Evolutionary conservation across 345 rosid genomes (phyloP).

Genomic region (Cardamine resedifolia): DNA sequence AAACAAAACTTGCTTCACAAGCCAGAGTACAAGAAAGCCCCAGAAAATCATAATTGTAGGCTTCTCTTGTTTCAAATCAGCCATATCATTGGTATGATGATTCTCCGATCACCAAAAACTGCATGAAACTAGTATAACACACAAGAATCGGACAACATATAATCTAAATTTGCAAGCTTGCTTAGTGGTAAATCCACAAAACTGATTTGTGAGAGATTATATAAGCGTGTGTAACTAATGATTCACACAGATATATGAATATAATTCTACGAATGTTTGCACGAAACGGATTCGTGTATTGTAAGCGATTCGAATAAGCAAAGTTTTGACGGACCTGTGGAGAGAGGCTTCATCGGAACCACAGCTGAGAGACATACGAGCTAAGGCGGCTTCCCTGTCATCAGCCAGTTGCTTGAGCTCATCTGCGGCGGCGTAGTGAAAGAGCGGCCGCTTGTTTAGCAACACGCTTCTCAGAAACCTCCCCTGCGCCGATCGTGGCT

Average conservation of each 20-base stretch:
- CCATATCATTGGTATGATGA: background rate
- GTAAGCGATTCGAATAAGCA: background rate
- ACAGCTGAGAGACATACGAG: constrained; percentile 61
- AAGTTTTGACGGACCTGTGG: constrained; percentile 57
- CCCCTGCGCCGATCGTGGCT: constrained; percentile 68
- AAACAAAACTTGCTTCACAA: constrained; percentile 35
- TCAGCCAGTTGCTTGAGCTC: constrained; percentile 69
- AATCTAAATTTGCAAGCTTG: background rate
- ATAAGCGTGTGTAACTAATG: background rate
- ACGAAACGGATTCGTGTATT: background rate
- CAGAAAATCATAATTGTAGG: background rate
- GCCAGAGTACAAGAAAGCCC: constrained; percentile 12
- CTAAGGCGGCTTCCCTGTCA: constrained; percentile 56
- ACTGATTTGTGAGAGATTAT: background rate
- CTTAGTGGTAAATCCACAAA: background rate
- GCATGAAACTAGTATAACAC: constrained; percentile 1
- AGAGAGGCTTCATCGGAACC: constrained; percentile 76
- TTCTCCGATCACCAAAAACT: background rate
- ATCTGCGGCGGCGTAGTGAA: constrained; percentile 70
- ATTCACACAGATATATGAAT: background rate
- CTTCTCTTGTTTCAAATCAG: background rate
- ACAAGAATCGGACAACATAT: background rate
- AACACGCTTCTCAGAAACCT: constrained; percentile 68
- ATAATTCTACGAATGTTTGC: background rate
- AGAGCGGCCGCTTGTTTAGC: constrained; percentile 69